Evolutionary conservation across 2,329 filamentous ascomycete species (phyloP).

Genomic region (Xylariaceae sp.): DNA sequence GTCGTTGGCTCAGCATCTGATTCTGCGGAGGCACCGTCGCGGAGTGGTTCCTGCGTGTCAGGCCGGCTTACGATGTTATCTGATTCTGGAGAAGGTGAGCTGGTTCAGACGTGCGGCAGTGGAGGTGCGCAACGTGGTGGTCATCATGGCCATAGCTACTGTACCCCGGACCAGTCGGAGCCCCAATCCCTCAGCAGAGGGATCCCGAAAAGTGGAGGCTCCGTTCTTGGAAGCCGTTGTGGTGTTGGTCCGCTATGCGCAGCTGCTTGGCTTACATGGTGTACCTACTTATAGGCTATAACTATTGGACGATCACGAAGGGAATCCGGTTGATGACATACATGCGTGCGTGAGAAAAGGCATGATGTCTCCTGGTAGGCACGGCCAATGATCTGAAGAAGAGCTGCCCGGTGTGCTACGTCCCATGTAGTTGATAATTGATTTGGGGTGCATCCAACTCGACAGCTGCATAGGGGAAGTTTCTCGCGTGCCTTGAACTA

Average conservation of each 20-base stretch:
- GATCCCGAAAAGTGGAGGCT: constrained; percentile 8
- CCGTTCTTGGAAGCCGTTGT: too few species aligned
- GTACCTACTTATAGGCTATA: too few species aligned
- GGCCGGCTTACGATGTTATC: not conserved
- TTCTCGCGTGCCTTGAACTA: constrained; percentile 31
- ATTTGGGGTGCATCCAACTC: constrained; percentile 9
- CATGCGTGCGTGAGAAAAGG: not conserved
- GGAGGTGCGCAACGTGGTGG: not conserved
- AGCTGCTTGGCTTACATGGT: too few species aligned
- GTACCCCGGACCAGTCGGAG: constrained; percentile 2
- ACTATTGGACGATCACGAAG: not conserved
- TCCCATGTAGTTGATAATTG: too few species aligned
- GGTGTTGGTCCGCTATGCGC: too few species aligned
- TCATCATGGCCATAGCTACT: not conserved
- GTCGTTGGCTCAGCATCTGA: too few species aligned
- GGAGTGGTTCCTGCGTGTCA: constrained; percentile 12
- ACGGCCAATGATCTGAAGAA: not conserved
- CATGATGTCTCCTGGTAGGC: not conserved
- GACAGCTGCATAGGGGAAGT: constrained; percentile 24
- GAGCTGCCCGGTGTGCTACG: too few species aligned
- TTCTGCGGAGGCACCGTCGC: not conserved
- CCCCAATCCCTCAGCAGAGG: not conserved
- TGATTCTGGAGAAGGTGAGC: not conserved
- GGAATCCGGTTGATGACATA: not conserved
- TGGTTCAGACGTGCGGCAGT: not conserved